phyloP scores from a whole-genome alignment of 2,329 filamentous ascomycete species.

The Dothiorella sarmentorum region DNA sequence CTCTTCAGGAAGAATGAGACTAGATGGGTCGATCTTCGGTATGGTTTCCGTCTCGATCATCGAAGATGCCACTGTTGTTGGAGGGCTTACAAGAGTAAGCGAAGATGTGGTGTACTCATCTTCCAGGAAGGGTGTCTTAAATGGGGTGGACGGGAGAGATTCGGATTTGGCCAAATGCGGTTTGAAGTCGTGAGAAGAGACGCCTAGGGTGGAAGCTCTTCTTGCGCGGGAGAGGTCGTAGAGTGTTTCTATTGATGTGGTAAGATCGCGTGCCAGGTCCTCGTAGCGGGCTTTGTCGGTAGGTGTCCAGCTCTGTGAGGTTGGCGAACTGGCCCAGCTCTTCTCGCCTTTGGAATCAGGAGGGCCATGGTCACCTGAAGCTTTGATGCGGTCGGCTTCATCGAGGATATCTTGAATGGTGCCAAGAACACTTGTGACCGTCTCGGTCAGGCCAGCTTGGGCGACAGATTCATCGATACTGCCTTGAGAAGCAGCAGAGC shows the following conservation, averaged over 20 bases:
- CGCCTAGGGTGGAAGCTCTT: constrained; percentile 25
- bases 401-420: constrained; percentile 78
- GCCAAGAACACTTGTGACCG: constrained; percentile 73
- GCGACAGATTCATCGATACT: constrained; percentile 71
- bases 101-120: constrained; percentile 37
- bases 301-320: constrained; percentile 46
- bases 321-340: constrained; percentile 35
- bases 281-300: constrained; percentile 73
- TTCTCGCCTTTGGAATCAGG: constrained; percentile 36
- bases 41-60: constrained; percentile 22
- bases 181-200: background rate
- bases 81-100: constrained; percentile 43
- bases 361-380: constrained; percentile 39
- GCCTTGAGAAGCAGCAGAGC: constrained; percentile 51
- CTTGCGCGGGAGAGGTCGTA: constrained; percentile 72
- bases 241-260: constrained; percentile 73
- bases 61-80: constrained; percentile 24
- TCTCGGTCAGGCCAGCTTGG: constrained; percentile 67
- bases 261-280: constrained; percentile 70
- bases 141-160: background rate
- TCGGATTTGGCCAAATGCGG: constrained; percentile 3
- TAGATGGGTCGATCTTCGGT: constrained; percentile 42
- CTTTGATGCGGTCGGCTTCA: constrained; percentile 70
- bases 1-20: constrained; percentile 45
- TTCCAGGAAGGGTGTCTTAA: constrained; percentile 7